Evolutionary conservation across 208 protist species (phyloP), one percentile per base, ranked within the genome.

Genomic region (Acanthamoeba castellanii): DNA sequence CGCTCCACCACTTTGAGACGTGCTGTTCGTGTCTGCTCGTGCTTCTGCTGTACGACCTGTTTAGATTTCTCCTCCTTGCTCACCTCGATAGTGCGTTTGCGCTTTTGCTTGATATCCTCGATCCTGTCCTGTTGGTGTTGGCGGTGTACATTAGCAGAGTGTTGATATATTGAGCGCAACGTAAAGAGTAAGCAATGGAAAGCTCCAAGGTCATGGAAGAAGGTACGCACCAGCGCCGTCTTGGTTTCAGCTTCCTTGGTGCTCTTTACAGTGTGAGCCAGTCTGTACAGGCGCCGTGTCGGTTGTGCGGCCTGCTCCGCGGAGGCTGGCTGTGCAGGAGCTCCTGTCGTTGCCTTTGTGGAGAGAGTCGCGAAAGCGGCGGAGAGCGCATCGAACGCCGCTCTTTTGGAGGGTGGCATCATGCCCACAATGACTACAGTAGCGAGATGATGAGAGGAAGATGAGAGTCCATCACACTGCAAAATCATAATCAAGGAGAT

Each of bases 91-190:
- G 76, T 85, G 30, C 76, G 76, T 32, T 34, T 85, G 13, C 76
- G 76, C 76, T 85, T 85, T 9, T 85, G 76, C 47, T 85, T 85
- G 42, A 85, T 50, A 14, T 85, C 76, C 45, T 85, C 45, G 16
- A 85, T 57, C 30, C 47, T 50, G 45, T 85, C 76, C 76, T 85
- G 47, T 82, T 37, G 76, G 20, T 59, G 0, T 4, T 50, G 13
- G 27, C 9, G 8, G 6, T 82, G 9, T 27, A 30, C 18, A 25
- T 50, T 1, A 52, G 11, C 9, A 9, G 42, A 45, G 6, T 2
- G 74, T 57, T 22, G 50, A 55, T 55, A 55, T 0, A 11, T 20
- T 55, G 50, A 2, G 37, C 3, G 37, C 37, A 2, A 42, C 2
- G 37, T 45, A 45, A 45, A 45, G 42, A 45, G 1, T 1, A 45